phyloP scores from a whole-genome alignment of 805 yeast genomes.

The Candida xiaguanensis region DNA sequence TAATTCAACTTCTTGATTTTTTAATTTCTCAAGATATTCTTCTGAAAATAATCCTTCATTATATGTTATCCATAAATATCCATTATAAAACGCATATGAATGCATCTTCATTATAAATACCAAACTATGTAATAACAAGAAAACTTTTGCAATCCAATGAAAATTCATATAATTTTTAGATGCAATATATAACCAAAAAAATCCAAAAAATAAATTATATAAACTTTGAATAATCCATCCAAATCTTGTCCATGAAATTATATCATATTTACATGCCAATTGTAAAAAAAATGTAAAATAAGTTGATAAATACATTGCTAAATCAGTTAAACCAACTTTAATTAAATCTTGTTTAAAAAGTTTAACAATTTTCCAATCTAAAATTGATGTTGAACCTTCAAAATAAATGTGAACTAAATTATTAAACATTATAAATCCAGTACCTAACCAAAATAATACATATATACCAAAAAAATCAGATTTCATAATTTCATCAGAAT shows the following conservation, averaged over 20 bases:
- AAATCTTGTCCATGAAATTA: slow-evolving; percentile 53
- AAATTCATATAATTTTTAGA: slow-evolving; percentile 43
- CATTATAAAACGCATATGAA: slow-evolving; percentile 88
- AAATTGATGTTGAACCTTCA: slow-evolving; percentile 37
- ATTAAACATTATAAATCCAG: slow-evolving; percentile 52
- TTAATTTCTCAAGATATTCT: slow-evolving; percentile 38
- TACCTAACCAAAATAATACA: slow-evolving; percentile 72
- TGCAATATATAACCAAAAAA: slow-evolving; percentile 54
- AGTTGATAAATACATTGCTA: slow-evolving; percentile 64
- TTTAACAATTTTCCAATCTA: slow-evolving; percentile 51
- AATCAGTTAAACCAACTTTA: slow-evolving; percentile 70
- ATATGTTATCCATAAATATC: slow-evolving; percentile 70
- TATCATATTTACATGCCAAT: slow-evolving; percentile 39
- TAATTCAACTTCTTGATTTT: slow-evolving; percentile 17
- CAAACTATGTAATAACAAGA: slow-evolving; percentile 75
- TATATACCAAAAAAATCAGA: slow-evolving; percentile 74
- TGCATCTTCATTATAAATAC: slow-evolving; percentile 95
- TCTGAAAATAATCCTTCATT: slow-evolving; percentile 53
- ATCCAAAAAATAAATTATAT: slow-evolving; percentile 52
- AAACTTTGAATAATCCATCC: slow-evolving; percentile 64
- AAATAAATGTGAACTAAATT: slow-evolving; percentile 52
- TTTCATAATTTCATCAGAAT: slow-evolving; percentile 40
- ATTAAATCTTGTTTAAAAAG: slow-evolving; percentile 59
- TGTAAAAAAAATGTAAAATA: slow-evolving; percentile 65
- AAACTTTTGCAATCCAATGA: slow-evolving; percentile 91